phyloP scores from a whole-genome alignment of 495 filamentous ascomycete species.

The Hypoxylon subgilvum region DNA sequence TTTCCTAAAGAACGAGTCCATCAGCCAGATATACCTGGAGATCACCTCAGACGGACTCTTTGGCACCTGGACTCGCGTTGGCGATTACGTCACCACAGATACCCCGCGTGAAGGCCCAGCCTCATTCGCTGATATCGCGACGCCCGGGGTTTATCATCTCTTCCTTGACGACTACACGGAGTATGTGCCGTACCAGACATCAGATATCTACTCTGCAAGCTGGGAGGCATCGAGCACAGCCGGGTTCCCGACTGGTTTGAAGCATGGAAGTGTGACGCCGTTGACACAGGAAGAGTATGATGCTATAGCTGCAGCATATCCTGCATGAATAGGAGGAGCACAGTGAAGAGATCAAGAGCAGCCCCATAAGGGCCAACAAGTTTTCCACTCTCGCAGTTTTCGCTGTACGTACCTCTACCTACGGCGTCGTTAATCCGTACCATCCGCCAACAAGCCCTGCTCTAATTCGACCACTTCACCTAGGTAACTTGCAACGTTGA shows the following conservation, averaged over 20 bases:
- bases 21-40: constrained; percentile 43
- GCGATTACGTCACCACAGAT: constrained; percentile 26
- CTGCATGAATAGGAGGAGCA: too few species aligned
- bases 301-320: constrained; percentile 42
- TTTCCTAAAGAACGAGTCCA: constrained; percentile 47
- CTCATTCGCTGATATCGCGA: constrained; percentile 43
- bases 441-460: too few species aligned
- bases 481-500: too few species aligned
- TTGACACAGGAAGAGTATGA: constrained; percentile 39
- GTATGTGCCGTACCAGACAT: constrained; percentile 43
- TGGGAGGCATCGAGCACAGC: constrained; percentile 37
- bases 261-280: constrained; percentile 45
- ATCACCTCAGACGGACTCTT: constrained; percentile 44
- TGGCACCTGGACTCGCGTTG: constrained; percentile 46
- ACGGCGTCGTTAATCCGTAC: too few species aligned
- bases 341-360: too few species aligned
- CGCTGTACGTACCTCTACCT: too few species aligned
- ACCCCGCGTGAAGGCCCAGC: constrained; percentile 45
- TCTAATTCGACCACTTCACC: too few species aligned
- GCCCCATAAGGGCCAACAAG: too few species aligned
- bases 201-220: constrained; percentile 30
- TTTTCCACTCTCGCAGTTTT: too few species aligned
- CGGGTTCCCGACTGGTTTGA: constrained; percentile 42
- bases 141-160: constrained; percentile 42
- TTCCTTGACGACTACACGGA: constrained; percentile 47